Conservation (phyloP, 2,329 filamentous ascomycete species). For the Endothia cerciana region DNA sequence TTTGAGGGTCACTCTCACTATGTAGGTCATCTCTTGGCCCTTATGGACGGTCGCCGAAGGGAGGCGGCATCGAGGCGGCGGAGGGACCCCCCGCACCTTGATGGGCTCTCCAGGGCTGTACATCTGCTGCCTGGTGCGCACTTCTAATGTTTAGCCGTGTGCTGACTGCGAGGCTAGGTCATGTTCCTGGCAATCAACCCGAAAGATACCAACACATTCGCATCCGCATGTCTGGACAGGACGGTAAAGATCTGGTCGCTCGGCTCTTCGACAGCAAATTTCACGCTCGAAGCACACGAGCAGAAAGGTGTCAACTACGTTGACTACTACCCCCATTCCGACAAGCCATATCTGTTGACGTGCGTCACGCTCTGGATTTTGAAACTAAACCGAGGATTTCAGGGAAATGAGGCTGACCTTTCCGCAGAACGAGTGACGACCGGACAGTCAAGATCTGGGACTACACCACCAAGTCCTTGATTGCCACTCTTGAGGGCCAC, state of each 20-base stretch:
- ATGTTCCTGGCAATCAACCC: slow-evolving; percentile 98
- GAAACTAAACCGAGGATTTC: too few species aligned
- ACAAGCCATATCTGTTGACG: slow-evolving; percentile 87
- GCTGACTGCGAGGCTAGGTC: slow-evolving; percentile 48
- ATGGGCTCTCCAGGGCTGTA: slow-evolving; percentile 6
- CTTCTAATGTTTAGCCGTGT: background rate
- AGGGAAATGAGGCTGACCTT: background rate
- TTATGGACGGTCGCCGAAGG: background rate
- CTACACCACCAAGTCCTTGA: slow-evolving; percentile 96
- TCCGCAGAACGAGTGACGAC: slow-evolving; percentile 32
- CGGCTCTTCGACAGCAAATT: slow-evolving; percentile 91
- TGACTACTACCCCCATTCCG: slow-evolving; percentile 79
- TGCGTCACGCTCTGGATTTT: slow-evolving; percentile 43
- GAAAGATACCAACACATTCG: slow-evolving; percentile 91
- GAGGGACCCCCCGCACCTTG: background rate
- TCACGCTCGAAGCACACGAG: slow-evolving; percentile 95
- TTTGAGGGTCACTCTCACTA: slow-evolving; percentile 97
- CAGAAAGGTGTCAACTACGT: slow-evolving; percentile 98
- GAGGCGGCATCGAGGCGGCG: too few species aligned
- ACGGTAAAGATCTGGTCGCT: slow-evolving; percentile 99
- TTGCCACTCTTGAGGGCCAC: slow-evolving; percentile 94
- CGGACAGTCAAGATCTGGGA: slow-evolving; percentile 98
- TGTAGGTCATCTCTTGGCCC: slow-evolving; percentile 30
- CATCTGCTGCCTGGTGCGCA: background rate
- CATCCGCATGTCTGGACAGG: slow-evolving; percentile 91